Conservation (phyloP, 257 asterid genomes). For the Hygrophila difformis region DNA sequence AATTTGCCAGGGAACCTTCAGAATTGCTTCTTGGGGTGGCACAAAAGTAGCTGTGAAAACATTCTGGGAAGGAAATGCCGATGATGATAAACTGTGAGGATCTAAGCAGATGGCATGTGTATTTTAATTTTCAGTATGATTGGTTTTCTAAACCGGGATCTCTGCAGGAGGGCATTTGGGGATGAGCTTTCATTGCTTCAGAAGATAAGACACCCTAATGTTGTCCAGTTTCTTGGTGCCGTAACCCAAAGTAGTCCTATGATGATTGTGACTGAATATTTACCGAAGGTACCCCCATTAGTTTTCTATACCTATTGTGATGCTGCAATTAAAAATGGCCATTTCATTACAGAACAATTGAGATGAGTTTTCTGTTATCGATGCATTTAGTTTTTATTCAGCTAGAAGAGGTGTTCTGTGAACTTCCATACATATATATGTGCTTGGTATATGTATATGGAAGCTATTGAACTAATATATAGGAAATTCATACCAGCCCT, state of each 20-base stretch:
- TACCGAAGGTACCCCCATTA: slow-evolving; percentile 47
- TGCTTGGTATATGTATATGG: neutral
- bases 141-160: slow-evolving; percentile 1
- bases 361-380: too few relatives aligned
- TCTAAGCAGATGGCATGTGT: neutral
- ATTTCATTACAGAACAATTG: too few relatives aligned
- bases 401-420: neutral
- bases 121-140: neutral
- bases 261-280: slow-evolving; percentile 75
- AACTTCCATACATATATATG: neutral
- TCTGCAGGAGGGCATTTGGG: slow-evolving; percentile 44
- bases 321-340: neutral
- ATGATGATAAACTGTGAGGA: slow-evolving; percentile 58
- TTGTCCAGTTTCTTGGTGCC: slow-evolving; percentile 70
- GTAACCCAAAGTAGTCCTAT: slow-evolving; percentile 70
- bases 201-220: slow-evolving; percentile 68
- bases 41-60: slow-evolving; percentile 60
- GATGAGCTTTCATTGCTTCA: slow-evolving; percentile 63
- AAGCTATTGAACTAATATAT: neutral
- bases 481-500: neutral
- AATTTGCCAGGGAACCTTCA: slow-evolving; percentile 45
- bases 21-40: slow-evolving; percentile 58
- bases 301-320: neutral
- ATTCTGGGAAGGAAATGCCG: slow-evolving; percentile 46
- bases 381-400: neutral